phyloP scores from a whole-genome alignment of 2,329 filamentous ascomycete genomes.

The Xylariales sp. region DNA sequence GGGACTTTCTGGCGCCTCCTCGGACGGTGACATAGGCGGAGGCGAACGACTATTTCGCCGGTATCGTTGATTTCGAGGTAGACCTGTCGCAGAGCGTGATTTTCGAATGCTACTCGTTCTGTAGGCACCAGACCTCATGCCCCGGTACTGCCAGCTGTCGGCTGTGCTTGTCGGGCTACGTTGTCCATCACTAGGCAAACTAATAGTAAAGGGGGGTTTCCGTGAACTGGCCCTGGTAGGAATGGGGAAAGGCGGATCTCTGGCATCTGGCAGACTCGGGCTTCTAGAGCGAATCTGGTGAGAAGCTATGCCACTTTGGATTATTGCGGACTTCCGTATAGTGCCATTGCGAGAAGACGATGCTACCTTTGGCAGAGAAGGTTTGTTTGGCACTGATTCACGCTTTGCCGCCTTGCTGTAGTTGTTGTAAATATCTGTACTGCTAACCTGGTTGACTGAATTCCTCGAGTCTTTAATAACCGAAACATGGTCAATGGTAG shows the following conservation, averaged over 20 bases:
- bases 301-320: slow-evolving; percentile 70
- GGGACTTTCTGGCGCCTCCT: slow-evolving; percentile 65
- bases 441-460: slow-evolving; percentile 27
- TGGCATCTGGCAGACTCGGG: slow-evolving; percentile 57
- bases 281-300: slow-evolving; percentile 62
- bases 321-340: slow-evolving; percentile 75
- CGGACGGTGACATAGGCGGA: slow-evolving; percentile 63
- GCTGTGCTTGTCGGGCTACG: slow-evolving; percentile 65
- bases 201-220: slow-evolving; percentile 61
- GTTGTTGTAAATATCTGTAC: slow-evolving; percentile 41
- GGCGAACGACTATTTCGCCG: slow-evolving; percentile 56
- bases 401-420: slow-evolving; percentile 30
- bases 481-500: slow-evolving; percentile 35
- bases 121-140: slow-evolving; percentile 42
- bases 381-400: slow-evolving; percentile 23
- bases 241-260: slow-evolving; percentile 83
- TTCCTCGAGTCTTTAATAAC: slow-evolving; percentile 21
- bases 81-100: slow-evolving; percentile 74
- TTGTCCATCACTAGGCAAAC: slow-evolving; percentile 65
- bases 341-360: slow-evolving; percentile 48
- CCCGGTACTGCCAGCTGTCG: slow-evolving; percentile 52
- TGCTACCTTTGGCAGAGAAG: slow-evolving; percentile 33
- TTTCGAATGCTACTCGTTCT: slow-evolving; percentile 69
- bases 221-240: slow-evolving; percentile 85
- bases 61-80: slow-evolving; percentile 52